Conservation (phyloP, 1,284 basidiomycete genomes). For the Pseudozyma pruni region DNA sequence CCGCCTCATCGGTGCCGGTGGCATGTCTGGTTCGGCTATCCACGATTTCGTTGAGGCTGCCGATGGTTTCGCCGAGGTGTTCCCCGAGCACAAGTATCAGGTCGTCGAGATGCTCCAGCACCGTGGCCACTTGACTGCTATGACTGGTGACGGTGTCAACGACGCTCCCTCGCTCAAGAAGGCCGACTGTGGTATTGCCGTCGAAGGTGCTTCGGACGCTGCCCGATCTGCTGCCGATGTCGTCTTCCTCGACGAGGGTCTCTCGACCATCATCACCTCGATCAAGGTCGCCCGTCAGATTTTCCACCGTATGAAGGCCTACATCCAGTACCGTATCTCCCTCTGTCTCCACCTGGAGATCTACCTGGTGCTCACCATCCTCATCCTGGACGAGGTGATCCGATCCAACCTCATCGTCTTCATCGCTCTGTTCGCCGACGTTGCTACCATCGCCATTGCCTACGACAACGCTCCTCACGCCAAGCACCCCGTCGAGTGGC, state of each 20-base stretch:
- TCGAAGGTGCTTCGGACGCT: slow-evolving; percentile 72
- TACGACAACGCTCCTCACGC: slow-evolving; percentile 72
- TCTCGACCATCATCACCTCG: slow-evolving; percentile 72
- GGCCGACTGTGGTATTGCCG: slow-evolving; percentile 71
- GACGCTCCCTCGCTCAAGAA: slow-evolving; percentile 72
- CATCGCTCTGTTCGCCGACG: slow-evolving; percentile 73
- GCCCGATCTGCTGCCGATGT: slow-evolving; percentile 72
- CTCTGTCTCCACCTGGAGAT: slow-evolving; percentile 74
- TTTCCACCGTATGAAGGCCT: slow-evolving; percentile 74
- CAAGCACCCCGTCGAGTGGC: slow-evolving; percentile 73
- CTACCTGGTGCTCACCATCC: slow-evolving; percentile 72
- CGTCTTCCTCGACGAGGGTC: slow-evolving; percentile 72
- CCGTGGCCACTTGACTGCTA: slow-evolving; percentile 73
- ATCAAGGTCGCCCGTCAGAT: slow-evolving; percentile 74
- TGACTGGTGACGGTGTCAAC: slow-evolving; percentile 70
- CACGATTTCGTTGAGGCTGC: slow-evolving; percentile 73
- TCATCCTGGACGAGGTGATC: slow-evolving; percentile 73
- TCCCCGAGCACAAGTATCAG: slow-evolving; percentile 73
- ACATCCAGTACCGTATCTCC: slow-evolving; percentile 69
- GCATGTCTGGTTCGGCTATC: slow-evolving; percentile 72
- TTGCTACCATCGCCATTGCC: slow-evolving; percentile 72
- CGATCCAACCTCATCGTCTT: slow-evolving; percentile 74
- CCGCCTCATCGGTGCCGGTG: slow-evolving; percentile 72
- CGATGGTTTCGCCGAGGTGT: slow-evolving; percentile 74
- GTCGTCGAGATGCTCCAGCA: slow-evolving; percentile 73